Percentiles rank a stretch among this genome's conserved stretches.
Conservation (phyloP, 2,329 filamentous ascomycete species). For the Colletotrichum cereale region DNA sequence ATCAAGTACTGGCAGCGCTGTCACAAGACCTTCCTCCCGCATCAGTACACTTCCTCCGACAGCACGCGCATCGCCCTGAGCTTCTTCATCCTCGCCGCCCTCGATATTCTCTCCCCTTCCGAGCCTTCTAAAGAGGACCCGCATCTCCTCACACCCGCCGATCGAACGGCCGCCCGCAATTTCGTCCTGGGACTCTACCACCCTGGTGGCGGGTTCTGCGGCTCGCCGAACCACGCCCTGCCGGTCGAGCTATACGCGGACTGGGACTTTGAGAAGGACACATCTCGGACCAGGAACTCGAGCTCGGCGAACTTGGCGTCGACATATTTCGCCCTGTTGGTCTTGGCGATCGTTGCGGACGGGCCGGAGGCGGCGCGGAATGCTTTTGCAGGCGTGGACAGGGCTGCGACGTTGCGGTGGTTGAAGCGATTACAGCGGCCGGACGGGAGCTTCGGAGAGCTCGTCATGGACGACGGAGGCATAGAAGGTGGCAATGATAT, state of each 20-base stretch:
- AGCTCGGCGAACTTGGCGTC: constrained; percentile 81
- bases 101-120: constrained; percentile 80
- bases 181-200: constrained; percentile 94
- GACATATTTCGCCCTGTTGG: constrained; percentile 87
- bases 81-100: constrained; percentile 88
- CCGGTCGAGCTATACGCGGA: constrained; percentile 48
- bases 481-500: constrained; percentile 87
- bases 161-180: constrained; percentile 63
- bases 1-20: constrained; percentile 95
- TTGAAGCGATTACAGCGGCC: constrained; percentile 79
- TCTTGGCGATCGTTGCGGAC: constrained; percentile 68
- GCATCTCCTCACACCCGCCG: constrained; percentile 58
- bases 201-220: constrained; percentile 87
- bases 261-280: constrained; percentile 39
- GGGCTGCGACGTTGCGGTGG: constrained; percentile 78
- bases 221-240: constrained; percentile 78
- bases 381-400: constrained; percentile 74
- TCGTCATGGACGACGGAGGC: constrained; percentile 68
- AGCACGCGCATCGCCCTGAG: constrained; percentile 90
- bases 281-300: constrained; percentile 44
- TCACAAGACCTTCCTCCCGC: constrained; percentile 82
- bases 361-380: constrained; percentile 52
- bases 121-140: constrained; percentile 54
- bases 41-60: constrained; percentile 88
- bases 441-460: constrained; percentile 94